Base-by-base conservation (phyloP, 2,329 filamentous ascomycete species). In the Purpureocillium lavendulum region DNA sequence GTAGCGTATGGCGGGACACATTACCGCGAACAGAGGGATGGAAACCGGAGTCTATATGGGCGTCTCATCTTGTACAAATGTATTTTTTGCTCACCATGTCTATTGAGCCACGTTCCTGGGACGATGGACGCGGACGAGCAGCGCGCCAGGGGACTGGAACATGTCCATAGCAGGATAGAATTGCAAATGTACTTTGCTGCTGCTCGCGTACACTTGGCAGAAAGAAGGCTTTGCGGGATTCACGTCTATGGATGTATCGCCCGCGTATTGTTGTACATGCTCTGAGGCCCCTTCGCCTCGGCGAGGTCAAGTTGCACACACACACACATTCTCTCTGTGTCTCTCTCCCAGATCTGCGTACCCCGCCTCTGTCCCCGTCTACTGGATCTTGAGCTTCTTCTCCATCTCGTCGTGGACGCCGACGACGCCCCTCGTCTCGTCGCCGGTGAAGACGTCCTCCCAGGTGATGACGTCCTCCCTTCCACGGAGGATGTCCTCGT, bases 381-480 rank as follows among this genome's bases (percentile, higher is more conserved):
- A 55, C 46, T 58, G 51, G 59, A 96, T 94, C 73, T 81, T 84
- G 64, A 94, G 70, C 74, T 87, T 87, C 64, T 78, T 77, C 79
- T 96, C 90, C 80, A 96, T 88, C 77, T 97, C 90, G 41, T 87
- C 82, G 54, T 96, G 88, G 65, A 96, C 81, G 39, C 82, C 78
- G 17, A 82, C 77, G 32, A 78, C 69, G 45, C 77, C 74, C 53
- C 80, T 75, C 59, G 78, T 74, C 63, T 90, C 87, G 51, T 85
- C 82, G 44, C 87, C 87, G 15, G 75, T 78, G 59, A 83, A 97
- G 15, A 98, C 80, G 69, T 97, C 92, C 73, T 98, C 92, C 92
- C 92, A 98, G 8, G 73, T 78, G 51, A 94, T 71, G 54, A 77
- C 82, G 21, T 75, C 67, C 60, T 97, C 92, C 55, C 80, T 70